Conservation (phyloP, 2,329 filamentous ascomycete genomes). For the Gliomastix tumulicola region DNA sequence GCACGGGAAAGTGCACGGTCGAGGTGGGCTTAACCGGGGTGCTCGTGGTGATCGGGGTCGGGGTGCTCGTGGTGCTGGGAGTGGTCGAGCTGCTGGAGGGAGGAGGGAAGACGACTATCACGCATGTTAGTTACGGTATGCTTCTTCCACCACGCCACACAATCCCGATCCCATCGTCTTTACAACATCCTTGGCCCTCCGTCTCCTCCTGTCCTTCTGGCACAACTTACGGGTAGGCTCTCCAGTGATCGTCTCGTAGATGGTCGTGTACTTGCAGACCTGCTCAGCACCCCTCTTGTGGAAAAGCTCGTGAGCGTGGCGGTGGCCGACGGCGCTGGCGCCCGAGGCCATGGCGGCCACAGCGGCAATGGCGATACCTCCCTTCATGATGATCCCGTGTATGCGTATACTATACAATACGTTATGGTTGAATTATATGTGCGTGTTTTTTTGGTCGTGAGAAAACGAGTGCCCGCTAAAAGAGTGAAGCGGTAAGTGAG, state of each 20-base stretch:
- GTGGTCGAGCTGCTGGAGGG: no score
- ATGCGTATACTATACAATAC: constrained; percentile 11
- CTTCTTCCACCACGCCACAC: no score
- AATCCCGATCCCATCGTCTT: no score
- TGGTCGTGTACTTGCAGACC: constrained; percentile 60
- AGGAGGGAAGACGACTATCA: no score
- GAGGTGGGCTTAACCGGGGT: constrained; percentile 8
- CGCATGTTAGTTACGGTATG: no score
- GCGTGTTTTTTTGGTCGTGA: constrained; percentile 5
- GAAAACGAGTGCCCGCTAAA: constrained; percentile 76
- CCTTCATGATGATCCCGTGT: constrained; percentile 56
- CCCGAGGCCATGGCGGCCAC: constrained; percentile 51
- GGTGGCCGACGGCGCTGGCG: constrained; percentile 47
- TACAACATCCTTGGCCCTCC: no score
- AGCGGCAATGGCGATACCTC: constrained; percentile 57
- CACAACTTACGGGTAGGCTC: constrained; percentile 51
- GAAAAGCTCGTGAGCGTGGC: constrained; percentile 57
- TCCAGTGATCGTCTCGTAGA: constrained; percentile 65
- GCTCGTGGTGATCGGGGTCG: constrained; percentile 15
- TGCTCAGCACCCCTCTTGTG: constrained; percentile 44
- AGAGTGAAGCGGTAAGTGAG: constrained; percentile 70
- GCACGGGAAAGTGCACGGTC: constrained; percentile 38
- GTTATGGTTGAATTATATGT: constrained; percentile 11
- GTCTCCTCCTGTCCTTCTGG: no score
- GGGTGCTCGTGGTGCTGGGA: constrained; percentile 4